A percentile compares a stretch with the other conserved stretches of the same genome.
Conservation (phyloP, 2,329 filamentous ascomycete species). For the Diaporthe humulicola region DNA sequence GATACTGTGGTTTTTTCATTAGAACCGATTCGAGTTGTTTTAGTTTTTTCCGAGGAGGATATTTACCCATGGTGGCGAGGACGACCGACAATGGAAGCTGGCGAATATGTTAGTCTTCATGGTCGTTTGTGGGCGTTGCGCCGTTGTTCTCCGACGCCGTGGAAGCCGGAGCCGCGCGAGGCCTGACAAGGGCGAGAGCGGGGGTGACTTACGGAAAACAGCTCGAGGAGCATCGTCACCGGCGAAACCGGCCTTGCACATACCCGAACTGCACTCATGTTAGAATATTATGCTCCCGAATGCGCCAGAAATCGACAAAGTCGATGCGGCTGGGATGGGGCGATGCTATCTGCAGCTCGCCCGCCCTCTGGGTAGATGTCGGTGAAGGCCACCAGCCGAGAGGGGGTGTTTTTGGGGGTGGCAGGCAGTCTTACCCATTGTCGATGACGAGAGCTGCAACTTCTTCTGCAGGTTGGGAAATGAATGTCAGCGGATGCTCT, state of each 20-base stretch:
- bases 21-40: slow-evolving; percentile 14
- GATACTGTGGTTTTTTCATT: slow-evolving; percentile 68
- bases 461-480: slow-evolving; percentile 81
- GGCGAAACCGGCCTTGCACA: slow-evolving; percentile 99
- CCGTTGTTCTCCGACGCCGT: background rate
- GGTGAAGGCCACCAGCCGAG: slow-evolving; percentile 49
- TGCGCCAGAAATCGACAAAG: background rate
- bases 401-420: slow-evolving; percentile 42
- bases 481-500: slow-evolving; percentile 56
- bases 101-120: slow-evolving; percentile 33
- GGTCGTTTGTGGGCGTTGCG: slow-evolving; percentile 33
- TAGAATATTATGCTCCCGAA: slow-evolving; percentile 47
- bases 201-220: slow-evolving; percentile 96
- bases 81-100: slow-evolving; percentile 99
- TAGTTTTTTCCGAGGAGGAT: slow-evolving; percentile 74
- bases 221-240: slow-evolving; percentile 99
- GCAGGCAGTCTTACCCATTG: slow-evolving; percentile 93
- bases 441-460: slow-evolving; percentile 99
- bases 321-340: background rate
- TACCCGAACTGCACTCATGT: slow-evolving; percentile 86
- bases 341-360: slow-evolving; percentile 27
- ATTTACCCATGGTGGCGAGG: slow-evolving; percentile 99
- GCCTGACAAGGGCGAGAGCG: slow-evolving; percentile 48
- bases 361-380: slow-evolving; percentile 44
- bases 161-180: slow-evolving; percentile 16